A percentile compares a stretch with the other conserved stretches of the same genome.
These are phyloP conservation scores for Fraxinus xanthoxyloides DNA, from an alignment of 305 asterid genomes.

Conservation along the genomic window DNA sequence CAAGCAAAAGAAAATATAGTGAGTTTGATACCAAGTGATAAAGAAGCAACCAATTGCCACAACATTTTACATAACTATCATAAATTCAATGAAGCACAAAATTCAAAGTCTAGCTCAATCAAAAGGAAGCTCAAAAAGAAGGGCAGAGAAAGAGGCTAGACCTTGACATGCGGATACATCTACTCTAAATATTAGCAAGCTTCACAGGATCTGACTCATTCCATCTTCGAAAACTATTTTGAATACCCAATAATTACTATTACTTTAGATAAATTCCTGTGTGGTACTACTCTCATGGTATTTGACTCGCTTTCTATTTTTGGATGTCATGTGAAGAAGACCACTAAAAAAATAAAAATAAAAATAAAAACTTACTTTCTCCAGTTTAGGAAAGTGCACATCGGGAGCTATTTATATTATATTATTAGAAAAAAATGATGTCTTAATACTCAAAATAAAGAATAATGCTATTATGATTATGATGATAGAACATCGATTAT, in stretches of 20 bases:
- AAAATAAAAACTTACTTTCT: too few relatives aligned
- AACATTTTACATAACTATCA: neutral
- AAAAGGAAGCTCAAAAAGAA: neutral
- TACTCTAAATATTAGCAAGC: neutral
- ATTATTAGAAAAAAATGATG: too few relatives aligned
- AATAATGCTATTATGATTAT: too few relatives aligned
- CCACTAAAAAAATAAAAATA: too few relatives aligned
- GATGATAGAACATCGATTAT: too few relatives aligned
- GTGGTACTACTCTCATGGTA: neutral
- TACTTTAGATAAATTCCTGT: neutral
- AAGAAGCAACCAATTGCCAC: neutral
- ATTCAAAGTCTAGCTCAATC: neutral
- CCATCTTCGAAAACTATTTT: neutral
- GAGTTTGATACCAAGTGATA: slow-evolving; percentile 4
- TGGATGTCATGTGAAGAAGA: neutral
- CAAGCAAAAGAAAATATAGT: neutral
- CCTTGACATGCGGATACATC: neutral
- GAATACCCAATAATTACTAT: neutral
- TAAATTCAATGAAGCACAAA: neutral
- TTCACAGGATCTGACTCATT: neutral
- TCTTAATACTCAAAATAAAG: neutral
- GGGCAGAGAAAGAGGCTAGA: neutral
- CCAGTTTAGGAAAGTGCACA: too few relatives aligned
- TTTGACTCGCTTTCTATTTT: neutral
- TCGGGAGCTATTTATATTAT: too few relatives aligned